Conservation (phyloP, 495 filamentous ascomycete species). For the Staphylotrichum tortipilum region DNA sequence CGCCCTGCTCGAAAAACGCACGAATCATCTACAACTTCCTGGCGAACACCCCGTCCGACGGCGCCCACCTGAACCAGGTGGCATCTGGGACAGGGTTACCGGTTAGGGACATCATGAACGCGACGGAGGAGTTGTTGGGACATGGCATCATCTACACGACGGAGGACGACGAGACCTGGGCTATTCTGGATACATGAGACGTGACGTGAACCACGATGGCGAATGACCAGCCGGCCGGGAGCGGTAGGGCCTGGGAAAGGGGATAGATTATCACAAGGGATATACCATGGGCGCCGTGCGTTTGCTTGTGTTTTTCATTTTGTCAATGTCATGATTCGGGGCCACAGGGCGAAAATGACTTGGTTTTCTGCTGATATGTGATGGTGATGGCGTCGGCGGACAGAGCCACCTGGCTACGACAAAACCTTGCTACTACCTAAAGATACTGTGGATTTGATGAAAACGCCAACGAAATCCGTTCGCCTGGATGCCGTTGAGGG, state of each 20-base stretch:
- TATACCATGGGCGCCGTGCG: not conserved
- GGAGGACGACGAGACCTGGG: constrained; percentile 77
- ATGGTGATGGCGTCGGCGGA: not conserved
- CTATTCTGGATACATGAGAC: constrained; percentile 53
- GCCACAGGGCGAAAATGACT: not conserved
- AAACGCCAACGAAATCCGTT: not conserved
- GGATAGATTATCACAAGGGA: not conserved
- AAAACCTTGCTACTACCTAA: not conserved
- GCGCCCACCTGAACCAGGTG: constrained; percentile 70
- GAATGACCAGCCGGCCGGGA: too few species aligned
- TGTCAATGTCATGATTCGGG: not conserved
- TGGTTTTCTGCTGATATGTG: not conserved
- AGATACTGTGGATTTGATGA: not conserved
- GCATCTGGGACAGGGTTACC: constrained; percentile 52
- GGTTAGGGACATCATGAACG: constrained; percentile 59
- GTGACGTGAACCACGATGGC: too few species aligned
- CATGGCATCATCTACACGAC: constrained; percentile 80
- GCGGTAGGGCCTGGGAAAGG: not conserved
- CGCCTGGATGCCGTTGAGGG: not conserved
- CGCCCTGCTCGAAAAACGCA: constrained; percentile 46
- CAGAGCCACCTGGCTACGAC: not conserved
- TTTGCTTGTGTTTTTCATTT: not conserved
- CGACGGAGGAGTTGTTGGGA: constrained; percentile 66
- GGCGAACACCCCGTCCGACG: constrained; percentile 52
- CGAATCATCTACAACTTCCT: constrained; percentile 61